Evolutionary conservation across 768 basidiomycete genomes (phyloP).

Genomic region (Pleurotus platypus): DNA sequence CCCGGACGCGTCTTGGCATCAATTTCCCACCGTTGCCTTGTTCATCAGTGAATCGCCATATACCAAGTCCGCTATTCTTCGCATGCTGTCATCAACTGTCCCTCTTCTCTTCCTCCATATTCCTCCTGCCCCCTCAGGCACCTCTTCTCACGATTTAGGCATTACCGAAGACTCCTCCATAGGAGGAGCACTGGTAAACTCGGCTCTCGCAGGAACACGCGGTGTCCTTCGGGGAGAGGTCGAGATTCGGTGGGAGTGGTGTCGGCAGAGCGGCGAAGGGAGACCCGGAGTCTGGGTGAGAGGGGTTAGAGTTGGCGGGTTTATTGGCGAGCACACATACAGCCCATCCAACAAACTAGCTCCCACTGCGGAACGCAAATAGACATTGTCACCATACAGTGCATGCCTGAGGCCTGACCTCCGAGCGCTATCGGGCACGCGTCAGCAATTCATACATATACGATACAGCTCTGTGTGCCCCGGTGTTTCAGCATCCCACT

Average conservation of each 20-base stretch:
- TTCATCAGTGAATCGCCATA: conserved; percentile 82
- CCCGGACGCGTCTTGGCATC: neutral
- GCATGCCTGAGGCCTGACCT: no score
- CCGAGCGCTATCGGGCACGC: no score
- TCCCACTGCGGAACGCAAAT: no score
- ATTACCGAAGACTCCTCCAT: conserved; percentile 19
- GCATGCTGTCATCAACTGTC: conserved; percentile 69
- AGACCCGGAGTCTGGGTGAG: conserved; percentile 44
- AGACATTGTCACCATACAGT: no score
- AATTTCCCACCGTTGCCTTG: conserved; percentile 56
- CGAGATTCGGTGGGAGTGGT: conserved; percentile 68
- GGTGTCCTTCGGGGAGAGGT: conserved; percentile 59
- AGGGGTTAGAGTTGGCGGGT: conserved; percentile 30
- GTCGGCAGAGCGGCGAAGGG: conserved; percentile 22
- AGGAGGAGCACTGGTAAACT: conserved; percentile 65
- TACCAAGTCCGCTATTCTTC: conserved; percentile 63
- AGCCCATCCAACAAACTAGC: no score
- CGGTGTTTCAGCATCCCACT: no score
- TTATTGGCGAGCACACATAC: no score
- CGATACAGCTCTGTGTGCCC: no score
- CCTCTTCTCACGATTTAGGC: neutral
- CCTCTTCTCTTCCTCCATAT: conserved; percentile 81
- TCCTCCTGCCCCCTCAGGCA: conserved; percentile 35
- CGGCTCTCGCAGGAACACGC: conserved; percentile 49
- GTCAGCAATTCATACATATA: no score